Conservation (phyloP, 352 stramenopile genomes). For the Peronospora belbahrii region DNA sequence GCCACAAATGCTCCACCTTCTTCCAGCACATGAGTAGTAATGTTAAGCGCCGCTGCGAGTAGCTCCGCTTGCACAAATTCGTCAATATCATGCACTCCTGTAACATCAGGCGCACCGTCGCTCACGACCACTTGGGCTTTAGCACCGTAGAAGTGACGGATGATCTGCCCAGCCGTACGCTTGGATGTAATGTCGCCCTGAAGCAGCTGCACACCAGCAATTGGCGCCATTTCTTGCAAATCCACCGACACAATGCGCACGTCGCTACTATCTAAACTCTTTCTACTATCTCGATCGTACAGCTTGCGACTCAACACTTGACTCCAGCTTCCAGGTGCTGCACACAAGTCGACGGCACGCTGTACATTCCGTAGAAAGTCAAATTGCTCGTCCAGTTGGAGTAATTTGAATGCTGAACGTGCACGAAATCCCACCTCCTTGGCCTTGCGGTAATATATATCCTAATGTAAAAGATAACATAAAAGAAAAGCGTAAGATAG, state of each 20-base stretch:
- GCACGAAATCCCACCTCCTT: constrained; percentile 96
- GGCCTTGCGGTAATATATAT: constrained; percentile 88
- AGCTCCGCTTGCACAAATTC: constrained; percentile 97
- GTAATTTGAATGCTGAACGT: constrained; percentile 97
- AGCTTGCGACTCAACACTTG: constrained; percentile 93
- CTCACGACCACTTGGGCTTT: constrained; percentile 97
- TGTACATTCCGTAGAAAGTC: constrained; percentile 89
- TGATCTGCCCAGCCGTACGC: constrained; percentile 93
- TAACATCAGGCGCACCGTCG: constrained; percentile 99
- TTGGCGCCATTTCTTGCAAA: constrained; percentile 98
- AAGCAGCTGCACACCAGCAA: constrained; percentile 92
- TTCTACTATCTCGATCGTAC: constrained; percentile 37
- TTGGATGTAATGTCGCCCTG: constrained; percentile 96
- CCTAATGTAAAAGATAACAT: no score
- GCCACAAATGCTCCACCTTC: constrained; percentile 95
- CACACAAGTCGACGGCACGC: constrained; percentile 96
- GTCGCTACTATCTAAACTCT: constrained; percentile 18
- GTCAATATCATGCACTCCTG: constrained; percentile 98
- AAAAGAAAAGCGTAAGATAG: no score
- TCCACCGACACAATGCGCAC: constrained; percentile 96
- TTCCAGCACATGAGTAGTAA: constrained; percentile 93
- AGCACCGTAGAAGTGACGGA: constrained; percentile 88
- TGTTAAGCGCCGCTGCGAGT: constrained; percentile 95
- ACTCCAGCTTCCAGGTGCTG: constrained; percentile 96
- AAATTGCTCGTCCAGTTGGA: constrained; percentile 99